phyloP scores from a whole-genome alignment of 306 rosid species.

The Quercus wislizeni region DNA sequence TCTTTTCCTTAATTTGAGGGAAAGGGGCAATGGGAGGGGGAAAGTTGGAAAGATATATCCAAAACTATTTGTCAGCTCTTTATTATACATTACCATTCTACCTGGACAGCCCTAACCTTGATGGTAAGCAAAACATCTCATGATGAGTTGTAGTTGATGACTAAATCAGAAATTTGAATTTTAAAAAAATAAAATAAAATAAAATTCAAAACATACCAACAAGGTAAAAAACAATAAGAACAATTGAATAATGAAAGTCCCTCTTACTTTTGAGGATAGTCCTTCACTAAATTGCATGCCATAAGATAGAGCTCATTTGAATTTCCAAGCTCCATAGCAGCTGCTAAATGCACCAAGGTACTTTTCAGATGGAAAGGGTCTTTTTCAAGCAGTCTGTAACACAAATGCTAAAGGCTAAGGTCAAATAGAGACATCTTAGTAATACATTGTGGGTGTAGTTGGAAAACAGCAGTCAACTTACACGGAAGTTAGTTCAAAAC shows the following conservation, averaged over 20 bases:
- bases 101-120: background rate
- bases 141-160: background rate
- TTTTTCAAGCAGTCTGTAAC: conserved; percentile 85
- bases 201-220: background rate
- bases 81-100: background rate
- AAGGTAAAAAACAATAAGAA: conserved; percentile 14
- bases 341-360: conserved; percentile 90
- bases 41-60: background rate
- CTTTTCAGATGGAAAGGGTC: conserved; percentile 91
- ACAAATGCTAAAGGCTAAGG: conserved; percentile 15
- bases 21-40: background rate
- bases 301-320: conserved; percentile 95
- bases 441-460: conserved; percentile 18
- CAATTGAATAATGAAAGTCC: background rate
- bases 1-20: background rate
- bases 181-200: background rate
- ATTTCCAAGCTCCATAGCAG: conserved; percentile 95
- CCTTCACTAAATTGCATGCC: conserved; percentile 96
- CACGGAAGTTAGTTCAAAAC: conserved; percentile 87
- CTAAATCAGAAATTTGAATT: background rate
- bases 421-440: background rate
- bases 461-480: conserved; percentile 51
- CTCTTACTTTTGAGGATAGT: conserved; percentile 90
- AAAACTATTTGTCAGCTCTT: background rate
- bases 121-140: background rate